phyloP scores from a whole-genome alignment of 257 asterid species.

The Striga asiatica region DNA sequence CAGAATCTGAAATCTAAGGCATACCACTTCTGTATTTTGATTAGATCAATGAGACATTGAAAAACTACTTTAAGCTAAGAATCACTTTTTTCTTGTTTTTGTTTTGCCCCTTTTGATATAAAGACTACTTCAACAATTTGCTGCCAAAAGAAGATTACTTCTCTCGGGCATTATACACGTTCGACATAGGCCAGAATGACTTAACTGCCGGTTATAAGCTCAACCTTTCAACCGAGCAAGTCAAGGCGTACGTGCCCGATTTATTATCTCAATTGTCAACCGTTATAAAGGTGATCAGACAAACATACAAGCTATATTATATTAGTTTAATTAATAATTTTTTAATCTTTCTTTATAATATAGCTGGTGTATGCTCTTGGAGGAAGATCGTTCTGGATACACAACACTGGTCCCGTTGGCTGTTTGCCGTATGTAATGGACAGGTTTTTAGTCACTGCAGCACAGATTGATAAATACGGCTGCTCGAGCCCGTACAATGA shows the following conservation, averaged over 20 bases:
- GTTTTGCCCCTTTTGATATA: conserved; percentile 3
- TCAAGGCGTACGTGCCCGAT: conserved; percentile 63
- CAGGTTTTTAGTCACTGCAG: conserved; percentile 35
- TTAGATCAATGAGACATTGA: no score
- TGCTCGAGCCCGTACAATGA: conserved; percentile 59
- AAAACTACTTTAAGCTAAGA: no score
- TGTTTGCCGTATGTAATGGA: conserved; percentile 69
- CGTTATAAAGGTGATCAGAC: conserved; percentile 38
- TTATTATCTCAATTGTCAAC: conserved; percentile 37
- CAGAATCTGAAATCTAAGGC: no score
- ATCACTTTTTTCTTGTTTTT: no score
- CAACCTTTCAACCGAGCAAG: conserved; percentile 53
- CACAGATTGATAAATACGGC: conserved; percentile 53
- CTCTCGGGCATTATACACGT: conserved; percentile 47
- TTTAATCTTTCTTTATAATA: no score
- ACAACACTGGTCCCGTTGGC: conserved; percentile 75
- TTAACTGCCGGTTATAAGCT: conserved; percentile 68
- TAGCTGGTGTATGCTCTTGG: conserved; percentile 42
- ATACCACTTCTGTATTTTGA: no score
- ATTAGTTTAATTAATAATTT: neutral
- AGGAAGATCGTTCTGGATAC: conserved; percentile 69
- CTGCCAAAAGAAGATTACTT: conserved; percentile 40
- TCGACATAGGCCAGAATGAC: conserved; percentile 83
- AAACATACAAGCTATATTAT: neutral
- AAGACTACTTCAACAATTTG: conserved; percentile 27